Percentiles rank a stretch among this genome's conserved stretches.
Evolutionary conservation across 129 eudicot species (phyloP).

Genomic region (Cynara cardunculus): DNA sequence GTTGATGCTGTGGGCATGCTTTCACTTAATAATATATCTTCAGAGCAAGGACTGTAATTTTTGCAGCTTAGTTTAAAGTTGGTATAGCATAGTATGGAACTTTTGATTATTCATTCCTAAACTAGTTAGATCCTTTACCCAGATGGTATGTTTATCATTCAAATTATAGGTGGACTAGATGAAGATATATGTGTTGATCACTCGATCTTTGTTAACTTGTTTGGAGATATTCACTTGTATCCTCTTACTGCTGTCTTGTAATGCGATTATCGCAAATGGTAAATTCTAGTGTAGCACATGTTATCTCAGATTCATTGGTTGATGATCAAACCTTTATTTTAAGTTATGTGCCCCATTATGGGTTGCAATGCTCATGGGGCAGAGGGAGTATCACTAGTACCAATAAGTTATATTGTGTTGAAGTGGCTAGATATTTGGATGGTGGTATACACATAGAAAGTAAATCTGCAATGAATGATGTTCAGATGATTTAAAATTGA

Average conservation of each 20-base stretch:
- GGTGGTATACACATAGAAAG: background rate
- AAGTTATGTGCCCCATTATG: background rate
- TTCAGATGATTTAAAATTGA: background rate
- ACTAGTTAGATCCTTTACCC: background rate
- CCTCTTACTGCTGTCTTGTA: too few species aligned
- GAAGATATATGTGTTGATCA: background rate
- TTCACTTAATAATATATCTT: background rate
- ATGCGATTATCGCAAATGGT: background rate
- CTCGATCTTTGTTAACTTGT: background rate
- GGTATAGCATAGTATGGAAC: background rate
- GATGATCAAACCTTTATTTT: background rate
- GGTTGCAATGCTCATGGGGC: background rate
- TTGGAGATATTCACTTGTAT: background rate
- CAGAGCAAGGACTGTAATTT: background rate
- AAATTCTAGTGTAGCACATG: background rate
- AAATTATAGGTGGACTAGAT: background rate
- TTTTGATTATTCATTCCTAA: background rate
- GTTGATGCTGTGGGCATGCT: background rate
- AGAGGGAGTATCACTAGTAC: background rate
- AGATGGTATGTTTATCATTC: background rate
- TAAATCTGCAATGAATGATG: background rate
- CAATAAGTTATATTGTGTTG: background rate
- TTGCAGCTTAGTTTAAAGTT: background rate
- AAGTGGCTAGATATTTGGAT: background rate
- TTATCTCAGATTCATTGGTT: background rate